Percentiles rank a stretch among this genome's conserved stretches.
phyloP scores from a whole-genome alignment of 345 rosid genomes.

The Kernera saxatilis region DNA sequence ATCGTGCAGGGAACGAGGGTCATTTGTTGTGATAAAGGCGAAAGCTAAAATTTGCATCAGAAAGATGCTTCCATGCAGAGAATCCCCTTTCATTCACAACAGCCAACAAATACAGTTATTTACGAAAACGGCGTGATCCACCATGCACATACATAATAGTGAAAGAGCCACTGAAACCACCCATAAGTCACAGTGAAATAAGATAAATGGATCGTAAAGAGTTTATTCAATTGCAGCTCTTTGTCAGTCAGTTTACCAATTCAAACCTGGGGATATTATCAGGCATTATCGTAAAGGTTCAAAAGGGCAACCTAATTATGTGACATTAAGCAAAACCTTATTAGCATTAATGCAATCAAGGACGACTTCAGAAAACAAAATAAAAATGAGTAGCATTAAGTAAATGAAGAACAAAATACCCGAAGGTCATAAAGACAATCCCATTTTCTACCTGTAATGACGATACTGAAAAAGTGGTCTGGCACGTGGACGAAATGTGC shows the following conservation, averaged over 20 bases:
- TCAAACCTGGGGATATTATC: constrained; percentile 9
- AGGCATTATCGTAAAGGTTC: constrained; percentile 1
- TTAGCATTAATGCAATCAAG: background rate
- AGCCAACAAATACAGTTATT: constrained; percentile 10
- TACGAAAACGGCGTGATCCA: background rate
- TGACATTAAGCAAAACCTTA: background rate
- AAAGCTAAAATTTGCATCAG: constrained; percentile 15
- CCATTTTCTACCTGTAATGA: constrained; percentile 68
- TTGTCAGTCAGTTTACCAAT: background rate
- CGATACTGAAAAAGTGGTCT: constrained; percentile 94
- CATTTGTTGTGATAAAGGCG: constrained; percentile 5
- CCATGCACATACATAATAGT: constrained; percentile 6
- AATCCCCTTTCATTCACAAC: constrained; percentile 10
- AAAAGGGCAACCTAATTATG: constrained; percentile 13
- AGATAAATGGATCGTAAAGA: background rate
- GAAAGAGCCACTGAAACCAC: constrained; percentile 6
- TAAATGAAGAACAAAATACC: background rate
- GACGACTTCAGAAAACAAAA: background rate
- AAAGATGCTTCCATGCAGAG: constrained; percentile 10
- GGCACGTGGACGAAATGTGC: constrained; percentile 94
- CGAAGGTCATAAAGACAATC: background rate
- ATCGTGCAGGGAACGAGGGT: constrained; percentile 25
- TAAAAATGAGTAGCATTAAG: background rate
- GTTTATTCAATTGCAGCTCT: constrained; percentile 7
- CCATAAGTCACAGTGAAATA: constrained; percentile 10